These are phyloP conservation scores for Fusarium drepaniforme DNA, from an alignment of 2,329 filamentous ascomycete genomes.

Conservation along the genomic window DNA sequence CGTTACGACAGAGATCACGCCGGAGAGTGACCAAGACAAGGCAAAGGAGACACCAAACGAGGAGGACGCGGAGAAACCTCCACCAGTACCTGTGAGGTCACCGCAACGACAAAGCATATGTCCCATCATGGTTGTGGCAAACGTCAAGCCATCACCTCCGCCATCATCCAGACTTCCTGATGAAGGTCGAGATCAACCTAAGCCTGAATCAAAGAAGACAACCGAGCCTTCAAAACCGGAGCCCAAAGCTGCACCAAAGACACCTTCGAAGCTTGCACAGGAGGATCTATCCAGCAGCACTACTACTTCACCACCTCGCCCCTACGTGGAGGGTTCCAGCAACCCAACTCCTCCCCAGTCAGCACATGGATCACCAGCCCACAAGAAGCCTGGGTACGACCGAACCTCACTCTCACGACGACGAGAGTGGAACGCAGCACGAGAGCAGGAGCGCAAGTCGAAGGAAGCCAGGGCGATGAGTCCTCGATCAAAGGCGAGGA, in stretches of 20 bases:
- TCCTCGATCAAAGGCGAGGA: conserved; percentile 37
- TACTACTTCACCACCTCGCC: conserved; percentile 11
- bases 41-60: conserved; percentile 2
- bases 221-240: conserved; percentile 11
- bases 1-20: not conserved
- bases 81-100: conserved; percentile 29
- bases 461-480: conserved; percentile 34
- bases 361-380: conserved; percentile 43
- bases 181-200: not conserved
- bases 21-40: conserved; percentile 5
- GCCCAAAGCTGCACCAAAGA: conserved; percentile 3
- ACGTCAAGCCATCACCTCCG: conserved; percentile 49
- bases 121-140: conserved; percentile 55
- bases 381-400: conserved; percentile 40
- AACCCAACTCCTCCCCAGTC: conserved; percentile 50
- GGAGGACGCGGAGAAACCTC: conserved; percentile 15
- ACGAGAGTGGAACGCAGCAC: conserved; percentile 50
- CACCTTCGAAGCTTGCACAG: conserved; percentile 3
- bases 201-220: not conserved
- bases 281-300: conserved; percentile 12
- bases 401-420: conserved; percentile 49
- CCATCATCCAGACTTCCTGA: conserved; percentile 5
- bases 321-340: conserved; percentile 30
- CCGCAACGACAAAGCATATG: conserved; percentile 45
- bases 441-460: conserved; percentile 43